Evolutionary conservation across 352 stramenopile species (phyloP).

Genomic region (Albugo candida): DNA sequence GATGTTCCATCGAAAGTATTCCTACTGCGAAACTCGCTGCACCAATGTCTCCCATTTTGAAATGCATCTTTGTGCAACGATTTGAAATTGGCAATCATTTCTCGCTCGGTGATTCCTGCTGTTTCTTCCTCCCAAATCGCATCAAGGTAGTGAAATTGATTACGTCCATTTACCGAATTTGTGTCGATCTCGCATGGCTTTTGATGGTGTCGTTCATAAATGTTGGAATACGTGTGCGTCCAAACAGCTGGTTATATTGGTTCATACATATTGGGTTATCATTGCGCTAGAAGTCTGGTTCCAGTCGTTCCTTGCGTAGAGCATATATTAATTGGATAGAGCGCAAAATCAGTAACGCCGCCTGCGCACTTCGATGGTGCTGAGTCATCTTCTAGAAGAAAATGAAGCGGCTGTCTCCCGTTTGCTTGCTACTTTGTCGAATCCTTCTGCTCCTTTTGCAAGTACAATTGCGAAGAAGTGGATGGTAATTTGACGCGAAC

Average conservation of each 20-base stretch:
- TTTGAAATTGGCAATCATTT: slow-evolving; percentile 82
- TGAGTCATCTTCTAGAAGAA: slow-evolving; percentile 77
- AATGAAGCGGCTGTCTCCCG: slow-evolving; percentile 47
- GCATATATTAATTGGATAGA: slow-evolving; percentile 85
- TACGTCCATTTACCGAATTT: slow-evolving; percentile 86
- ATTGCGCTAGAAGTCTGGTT: slow-evolving; percentile 79
- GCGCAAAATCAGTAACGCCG: slow-evolving; percentile 78
- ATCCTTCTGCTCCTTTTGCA: slow-evolving; percentile 32
- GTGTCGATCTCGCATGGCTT: slow-evolving; percentile 65
- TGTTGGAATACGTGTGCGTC: slow-evolving; percentile 63
- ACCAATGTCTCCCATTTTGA: slow-evolving; percentile 32
- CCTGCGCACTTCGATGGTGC: slow-evolving; percentile 68
- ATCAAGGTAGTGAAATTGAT: slow-evolving; percentile 93
- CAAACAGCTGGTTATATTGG: slow-evolving; percentile 88
- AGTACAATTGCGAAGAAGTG: slow-evolving; percentile 32
- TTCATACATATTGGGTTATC: slow-evolving; percentile 88
- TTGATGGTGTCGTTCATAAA: slow-evolving; percentile 49
- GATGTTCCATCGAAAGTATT: slow-evolving; percentile 83
- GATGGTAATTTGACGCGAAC: slow-evolving; percentile 34
- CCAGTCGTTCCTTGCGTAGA: slow-evolving; percentile 76
- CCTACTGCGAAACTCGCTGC: slow-evolving; percentile 52
- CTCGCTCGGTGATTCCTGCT: slow-evolving; percentile 77
- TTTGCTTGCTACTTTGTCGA: slow-evolving; percentile 43
- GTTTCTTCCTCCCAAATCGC: slow-evolving; percentile 73
- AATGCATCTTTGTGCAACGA: slow-evolving; percentile 78